Evolutionary conservation across 768 basidiomycete species (phyloP), one percentile per base, ranked within the genome.

Genomic region (Fistulinella prunicolor): DNA sequence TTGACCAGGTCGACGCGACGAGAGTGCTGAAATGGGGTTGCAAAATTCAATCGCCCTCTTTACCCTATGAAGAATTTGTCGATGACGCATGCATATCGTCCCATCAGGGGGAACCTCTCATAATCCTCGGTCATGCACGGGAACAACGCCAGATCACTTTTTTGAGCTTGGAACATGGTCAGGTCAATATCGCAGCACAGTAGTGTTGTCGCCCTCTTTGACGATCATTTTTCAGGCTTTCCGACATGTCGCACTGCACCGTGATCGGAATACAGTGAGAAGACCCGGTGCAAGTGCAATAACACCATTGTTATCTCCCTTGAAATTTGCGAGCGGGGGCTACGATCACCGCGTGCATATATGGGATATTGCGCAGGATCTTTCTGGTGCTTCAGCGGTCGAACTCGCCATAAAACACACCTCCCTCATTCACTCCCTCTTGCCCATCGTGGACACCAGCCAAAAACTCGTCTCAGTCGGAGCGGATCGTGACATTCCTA

Each of bases 341-440:
- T 70, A 75, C 39, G 76, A 79, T 57, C 77, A 77, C 45, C 45
- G 54, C 30, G 68, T 80, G 16, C 76, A 77, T 47, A 56, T 78
- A 6, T 79, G 79, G 79, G 62, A 69, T 14, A 45, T 77, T 24
- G 54, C 67, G 6, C 56, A 60, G 5, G 68, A 70, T 51, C 42
- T 69, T 32, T 59, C 67, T 21, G 49, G 64, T 24, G 66, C 69
- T 21, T 60, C 66, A 2, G 56, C 66, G 0, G 53, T 52, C 6
- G 59, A 62, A 26, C 53, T 77, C 24, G 54, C 63, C 19, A 72
- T 79, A 49, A 73, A 63, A 46, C 79, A 79, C 53, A 64, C 55
- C 21, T 72, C 76, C 5, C 44, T 60, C 38, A 52, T 81, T 13
- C 72, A 79, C 39, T 71, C 73, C 12, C 63, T 80, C 6, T 57